These are phyloP conservation scores for Eutrema yunnanense DNA, from an alignment of 345 rosid species.

Conservation along the genomic window DNA sequence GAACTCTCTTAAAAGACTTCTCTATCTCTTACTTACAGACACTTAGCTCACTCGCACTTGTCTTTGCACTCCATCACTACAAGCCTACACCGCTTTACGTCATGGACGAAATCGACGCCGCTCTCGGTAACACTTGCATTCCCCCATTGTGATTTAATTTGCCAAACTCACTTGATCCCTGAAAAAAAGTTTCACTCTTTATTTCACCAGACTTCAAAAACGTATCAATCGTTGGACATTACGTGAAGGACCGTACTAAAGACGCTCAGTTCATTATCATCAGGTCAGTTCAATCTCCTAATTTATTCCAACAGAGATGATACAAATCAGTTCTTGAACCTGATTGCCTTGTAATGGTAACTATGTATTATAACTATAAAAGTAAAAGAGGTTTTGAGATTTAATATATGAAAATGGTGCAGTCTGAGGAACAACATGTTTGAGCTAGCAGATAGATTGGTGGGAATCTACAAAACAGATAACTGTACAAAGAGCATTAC, in stretches of 20 bases:
- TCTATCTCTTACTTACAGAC: slow-evolving; percentile 47
- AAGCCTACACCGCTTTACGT: slow-evolving; percentile 98
- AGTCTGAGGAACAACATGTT: slow-evolving; percentile 99
- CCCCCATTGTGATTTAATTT: neutral
- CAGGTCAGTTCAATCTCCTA: slow-evolving; percentile 41
- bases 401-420: slow-evolving; percentile 31
- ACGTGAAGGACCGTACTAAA: slow-evolving; percentile 93
- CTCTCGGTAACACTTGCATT: slow-evolving; percentile 52
- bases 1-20: neutral
- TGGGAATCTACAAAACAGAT: slow-evolving; percentile 94
- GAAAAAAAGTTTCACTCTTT: neutral
- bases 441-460: slow-evolving; percentile 90
- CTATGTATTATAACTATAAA: neutral
- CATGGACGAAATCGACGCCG: slow-evolving; percentile 98
- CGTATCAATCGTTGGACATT: slow-evolving; percentile 96
- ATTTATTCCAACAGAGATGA: neutral
- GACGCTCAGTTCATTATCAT: slow-evolving; percentile 95
- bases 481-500: slow-evolving; percentile 97
- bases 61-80: slow-evolving; percentile 98
- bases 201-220: slow-evolving; percentile 78
- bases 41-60: slow-evolving; percentile 92
- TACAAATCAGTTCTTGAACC: neutral
- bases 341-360: neutral
- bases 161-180: neutral
- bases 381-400: neutral